Evolutionary conservation across 331 rosid genomes (phyloP).

Genomic region (Telfairia occidentalis): DNA sequence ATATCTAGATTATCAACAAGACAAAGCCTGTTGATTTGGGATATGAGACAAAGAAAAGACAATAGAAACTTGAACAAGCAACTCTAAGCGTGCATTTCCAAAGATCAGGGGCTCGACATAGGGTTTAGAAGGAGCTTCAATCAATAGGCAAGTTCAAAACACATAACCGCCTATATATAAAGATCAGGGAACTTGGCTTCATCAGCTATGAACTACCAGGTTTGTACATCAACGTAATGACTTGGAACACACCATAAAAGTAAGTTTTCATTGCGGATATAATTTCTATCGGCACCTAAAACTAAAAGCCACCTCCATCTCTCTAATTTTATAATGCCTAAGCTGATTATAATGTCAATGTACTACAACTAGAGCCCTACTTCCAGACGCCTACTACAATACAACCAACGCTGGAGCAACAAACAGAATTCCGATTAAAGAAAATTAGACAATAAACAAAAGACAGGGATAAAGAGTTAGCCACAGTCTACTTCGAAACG

Average conservation of each 20-base stretch:
- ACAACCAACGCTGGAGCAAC: background rate
- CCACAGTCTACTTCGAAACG: background rate
- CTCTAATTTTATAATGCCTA: background rate
- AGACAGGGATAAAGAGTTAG: background rate
- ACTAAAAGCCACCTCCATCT: background rate
- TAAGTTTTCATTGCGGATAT: background rate
- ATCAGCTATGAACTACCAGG: background rate
- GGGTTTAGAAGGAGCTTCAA: background rate
- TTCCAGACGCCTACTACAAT: background rate
- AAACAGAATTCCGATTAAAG: background rate
- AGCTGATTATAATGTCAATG: background rate
- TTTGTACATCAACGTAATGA: background rate
- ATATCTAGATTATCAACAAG: background rate
- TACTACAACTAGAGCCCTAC: background rate
- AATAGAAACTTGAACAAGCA: background rate
- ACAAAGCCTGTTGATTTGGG: background rate
- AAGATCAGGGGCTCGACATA: background rate
- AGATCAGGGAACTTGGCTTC: background rate
- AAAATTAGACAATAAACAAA: background rate
- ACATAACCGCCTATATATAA: background rate
- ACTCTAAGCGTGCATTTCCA: background rate
- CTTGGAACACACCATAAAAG: background rate
- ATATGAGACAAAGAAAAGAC: background rate
- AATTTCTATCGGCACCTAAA: background rate
- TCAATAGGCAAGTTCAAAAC: background rate